Conservation (phyloP, 2,329 filamentous ascomycete genomes). For the Phialemonium atrogriseum region DNA sequence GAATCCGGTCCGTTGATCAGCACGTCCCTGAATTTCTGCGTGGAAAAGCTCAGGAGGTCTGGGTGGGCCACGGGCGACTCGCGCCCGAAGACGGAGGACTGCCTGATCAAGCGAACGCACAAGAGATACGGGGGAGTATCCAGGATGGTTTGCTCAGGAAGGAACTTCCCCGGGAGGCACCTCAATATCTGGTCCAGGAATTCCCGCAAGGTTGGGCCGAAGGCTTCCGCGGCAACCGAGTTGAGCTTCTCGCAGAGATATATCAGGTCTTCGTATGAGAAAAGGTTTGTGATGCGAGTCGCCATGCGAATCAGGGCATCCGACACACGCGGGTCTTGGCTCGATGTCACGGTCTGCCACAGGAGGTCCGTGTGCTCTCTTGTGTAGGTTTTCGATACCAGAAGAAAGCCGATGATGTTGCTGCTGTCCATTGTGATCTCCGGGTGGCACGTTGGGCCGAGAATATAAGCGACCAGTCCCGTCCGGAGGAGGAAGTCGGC, state of each 20-base stretch:
- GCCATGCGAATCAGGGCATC: slow-evolving; percentile 69
- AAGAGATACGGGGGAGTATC: slow-evolving; percentile 39
- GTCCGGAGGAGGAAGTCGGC: slow-evolving; percentile 61
- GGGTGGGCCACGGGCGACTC: slow-evolving; percentile 48
- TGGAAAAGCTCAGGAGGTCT: slow-evolving; percentile 57
- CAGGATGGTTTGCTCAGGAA: slow-evolving; percentile 23
- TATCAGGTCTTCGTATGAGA: slow-evolving; percentile 41
- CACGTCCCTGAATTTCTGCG: slow-evolving; percentile 52
- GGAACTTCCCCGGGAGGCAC: slow-evolving; percentile 35
- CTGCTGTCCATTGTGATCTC: slow-evolving; percentile 75
- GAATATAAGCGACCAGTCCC: slow-evolving; percentile 74
- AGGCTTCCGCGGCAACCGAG: slow-evolving; percentile 52
- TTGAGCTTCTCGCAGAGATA: slow-evolving; percentile 67
- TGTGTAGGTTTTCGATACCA: slow-evolving; percentile 68
- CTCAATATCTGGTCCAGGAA: slow-evolving; percentile 52
- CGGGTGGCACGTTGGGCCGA: slow-evolving; percentile 85
- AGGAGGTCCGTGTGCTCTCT: slow-evolving; percentile 66
- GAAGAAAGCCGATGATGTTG: slow-evolving; percentile 81
- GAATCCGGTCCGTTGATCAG: slow-evolving; percentile 43
- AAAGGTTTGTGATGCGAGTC: slow-evolving; percentile 36
- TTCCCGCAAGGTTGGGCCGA: slow-evolving; percentile 52
- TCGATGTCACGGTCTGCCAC: slow-evolving; percentile 75
- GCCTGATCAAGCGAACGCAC: slow-evolving; percentile 60
- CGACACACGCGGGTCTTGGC: slow-evolving; percentile 76
- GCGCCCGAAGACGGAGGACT: slow-evolving; percentile 52